Evolutionary conservation across 768 basidiomycete species (phyloP), one percentile per base, ranked within the genome.

Genomic region (Baorangia bicolor): DNA sequence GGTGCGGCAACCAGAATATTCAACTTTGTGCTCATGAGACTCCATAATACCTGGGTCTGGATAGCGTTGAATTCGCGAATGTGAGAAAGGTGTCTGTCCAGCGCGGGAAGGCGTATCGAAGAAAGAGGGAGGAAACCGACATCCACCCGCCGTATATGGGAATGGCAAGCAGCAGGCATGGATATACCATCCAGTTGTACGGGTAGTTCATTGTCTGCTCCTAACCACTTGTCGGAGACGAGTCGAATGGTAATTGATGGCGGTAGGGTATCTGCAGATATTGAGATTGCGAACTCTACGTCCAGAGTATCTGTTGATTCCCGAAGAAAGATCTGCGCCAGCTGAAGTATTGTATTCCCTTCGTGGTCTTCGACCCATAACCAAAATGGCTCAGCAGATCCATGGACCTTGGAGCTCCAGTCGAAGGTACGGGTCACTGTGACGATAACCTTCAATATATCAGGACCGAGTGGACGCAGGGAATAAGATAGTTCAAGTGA

Each of bases 331-430:
- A 95, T 73, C 63, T 89, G 85, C 1, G 85, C 76, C 50, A 89
- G 79, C 66, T 96, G 94, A 12, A 94, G 80, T 64, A 98, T 95
- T 35, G 81, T 80, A n/a, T 81, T 60, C n/a, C 85, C 88, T 33
- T 88, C 81, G 35, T 87, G 79, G 64, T 95, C 93, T 73, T 98
- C 94, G 3, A 97, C 75, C 97, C 97, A 98, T 30, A 99, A 71
- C 87, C 92, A 98, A 73, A 98, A 98, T 2, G 92, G 88, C 69
- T 98, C 93, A 2, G 77, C 75, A 12, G 74, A 76, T 0, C 88
- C 90, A 63, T 97, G 94, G 3, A 87, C 63, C 68, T 83, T 89
- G 25, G 75, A 63, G 61, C 78, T 88, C 96, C 97, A 98, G 14
- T 80, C 80, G 71, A 98, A 99, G 8, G 79, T 73, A 25, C 84